A percentile compares a stretch with the other conserved stretches of the same genome.
phyloP scores from a whole-genome alignment of 495 filamentous ascomycete species.

The Amniculicola lignicola region DNA sequence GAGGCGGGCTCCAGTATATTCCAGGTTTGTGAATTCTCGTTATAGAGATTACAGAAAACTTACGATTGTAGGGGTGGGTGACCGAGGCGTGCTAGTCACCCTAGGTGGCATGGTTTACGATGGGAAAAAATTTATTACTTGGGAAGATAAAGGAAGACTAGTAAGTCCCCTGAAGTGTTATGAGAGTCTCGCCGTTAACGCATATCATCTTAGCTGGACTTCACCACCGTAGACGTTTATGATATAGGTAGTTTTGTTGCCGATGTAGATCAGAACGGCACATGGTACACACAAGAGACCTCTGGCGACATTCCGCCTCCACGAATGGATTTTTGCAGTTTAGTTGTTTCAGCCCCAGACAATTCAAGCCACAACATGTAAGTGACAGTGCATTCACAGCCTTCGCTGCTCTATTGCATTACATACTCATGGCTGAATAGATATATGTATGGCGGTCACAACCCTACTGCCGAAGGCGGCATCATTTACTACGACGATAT shows the following conservation, averaged over 20 bases:
- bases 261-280: conserved; percentile 3
- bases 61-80: too few species aligned
- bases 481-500: conserved; percentile 58
- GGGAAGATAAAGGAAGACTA: conserved; percentile 10
- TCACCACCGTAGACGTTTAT: conserved; percentile 24
- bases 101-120: conserved; percentile 21
- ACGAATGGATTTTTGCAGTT: conserved; percentile 18
- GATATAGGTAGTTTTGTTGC: conserved; percentile 22
- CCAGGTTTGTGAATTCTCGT: too few species aligned
- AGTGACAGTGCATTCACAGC: background rate
- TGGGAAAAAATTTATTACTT: background rate
- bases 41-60: too few species aligned
- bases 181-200: background rate
- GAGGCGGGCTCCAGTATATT: conserved; percentile 20
- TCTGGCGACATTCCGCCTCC: conserved; percentile 16
- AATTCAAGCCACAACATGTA: conserved; percentile 28
- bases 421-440: background rate
- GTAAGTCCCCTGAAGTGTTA: background rate
- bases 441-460: conserved; percentile 49
- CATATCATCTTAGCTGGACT: background rate
- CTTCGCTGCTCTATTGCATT: background rate
- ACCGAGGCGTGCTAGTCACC: conserved; percentile 17
- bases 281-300: conserved; percentile 20
- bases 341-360: conserved; percentile 14
- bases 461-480: conserved; percentile 24